Base-by-base conservation (phyloP, 306 rosid species). In the Ammopiptanthus mongolicus region DNA sequence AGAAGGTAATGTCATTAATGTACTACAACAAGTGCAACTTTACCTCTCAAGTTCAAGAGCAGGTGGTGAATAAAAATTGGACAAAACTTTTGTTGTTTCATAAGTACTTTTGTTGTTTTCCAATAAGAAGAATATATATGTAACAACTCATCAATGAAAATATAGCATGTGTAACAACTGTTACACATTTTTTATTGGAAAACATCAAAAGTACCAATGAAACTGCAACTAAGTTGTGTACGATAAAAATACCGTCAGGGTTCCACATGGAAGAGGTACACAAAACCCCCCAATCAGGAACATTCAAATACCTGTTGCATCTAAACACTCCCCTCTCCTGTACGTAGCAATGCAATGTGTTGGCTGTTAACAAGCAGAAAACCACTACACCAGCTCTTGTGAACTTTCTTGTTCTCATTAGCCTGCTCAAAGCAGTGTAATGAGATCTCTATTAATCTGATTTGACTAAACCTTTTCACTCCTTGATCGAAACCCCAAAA, bases 211-310 rank as follows among this genome's bases (percentile, higher is more conserved):
- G n/a, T n/a, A n/a, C n/a, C n/a, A n/a, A n/a, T n/a, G n/a, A n/a
- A n/a, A n/a, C n/a, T n/a, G n/a, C n/a, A n/a, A n/a, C n/a, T n/a
- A n/a, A n/a, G n/a, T n/a, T n/a, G n/a, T n/a, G n/a, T n/a, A n/a
- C n/a, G n/a, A n/a, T n/a, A n/a, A n/a, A n/a, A n/a, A 59, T 8
- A 61, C 31, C 23, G 47, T 11, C 2, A 19, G 52, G 23, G 85
- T 85, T 77, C 87, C 89, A 62, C 86, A 78, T 3, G 90, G 86
- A 80, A 91, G 88, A 15, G 92, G 90, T 17, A 80, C 78, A 1
- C 92, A 93, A 51, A 87, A 90, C 21, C 79, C 86, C 86, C 87
- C 96, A 88, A 70, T 88, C 85, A 19, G 87, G 86, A 62, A 87
- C 90, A 44, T 85, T 79, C 71, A 85, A 78, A 65, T 85, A 93